A percentile compares a stretch with the other conserved stretches of the same genome.
These are phyloP conservation scores for Colletotrichum gloeosporioides DNA, from an alignment of 2,329 filamentous ascomycete genomes.

Conservation along the genomic window DNA sequence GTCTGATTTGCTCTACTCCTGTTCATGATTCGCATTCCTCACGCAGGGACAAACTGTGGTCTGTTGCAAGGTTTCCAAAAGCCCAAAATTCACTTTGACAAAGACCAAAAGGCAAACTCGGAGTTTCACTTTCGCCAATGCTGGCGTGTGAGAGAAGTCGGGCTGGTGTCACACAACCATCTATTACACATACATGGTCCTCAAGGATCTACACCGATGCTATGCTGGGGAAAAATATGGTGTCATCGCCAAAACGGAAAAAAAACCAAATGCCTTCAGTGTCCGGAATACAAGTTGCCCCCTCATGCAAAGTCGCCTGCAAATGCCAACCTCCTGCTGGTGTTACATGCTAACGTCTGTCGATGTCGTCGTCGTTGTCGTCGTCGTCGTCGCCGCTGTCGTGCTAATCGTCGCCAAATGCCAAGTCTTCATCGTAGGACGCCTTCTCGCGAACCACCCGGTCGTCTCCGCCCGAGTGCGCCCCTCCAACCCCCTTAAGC, in stretches of 20 bases:
- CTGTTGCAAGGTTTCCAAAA: neutral
- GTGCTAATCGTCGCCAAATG: neutral
- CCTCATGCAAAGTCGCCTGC: neutral
- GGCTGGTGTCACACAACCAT: neutral
- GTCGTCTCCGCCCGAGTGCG: conserved; percentile 24
- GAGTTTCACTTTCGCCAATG: neutral
- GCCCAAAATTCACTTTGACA: neutral
- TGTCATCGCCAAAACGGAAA: neutral
- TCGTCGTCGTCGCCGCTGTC: neutral
- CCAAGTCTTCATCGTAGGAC: conserved; percentile 12
- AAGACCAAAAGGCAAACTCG: neutral
- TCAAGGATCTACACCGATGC: conserved; percentile 1
- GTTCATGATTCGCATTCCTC: neutral
- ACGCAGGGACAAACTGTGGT: neutral
- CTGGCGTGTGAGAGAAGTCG: neutral
- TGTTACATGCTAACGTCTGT: conserved; percentile 12
- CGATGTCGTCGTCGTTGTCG: neutral
- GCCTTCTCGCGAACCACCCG: conserved; percentile 21
- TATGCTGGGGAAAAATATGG: neutral
- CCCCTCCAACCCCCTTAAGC: conserved; percentile 30
- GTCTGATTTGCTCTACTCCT: neutral
- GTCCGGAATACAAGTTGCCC: neutral
- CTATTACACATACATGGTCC: neutral
- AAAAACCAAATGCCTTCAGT: neutral
- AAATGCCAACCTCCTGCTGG: neutral